Percentiles rank a stretch among this genome's conserved stretches.
These are phyloP conservation scores for Podaxis carcinomalis DNA, from an alignment of 768 basidiomycete species.

Conservation along the genomic window DNA sequence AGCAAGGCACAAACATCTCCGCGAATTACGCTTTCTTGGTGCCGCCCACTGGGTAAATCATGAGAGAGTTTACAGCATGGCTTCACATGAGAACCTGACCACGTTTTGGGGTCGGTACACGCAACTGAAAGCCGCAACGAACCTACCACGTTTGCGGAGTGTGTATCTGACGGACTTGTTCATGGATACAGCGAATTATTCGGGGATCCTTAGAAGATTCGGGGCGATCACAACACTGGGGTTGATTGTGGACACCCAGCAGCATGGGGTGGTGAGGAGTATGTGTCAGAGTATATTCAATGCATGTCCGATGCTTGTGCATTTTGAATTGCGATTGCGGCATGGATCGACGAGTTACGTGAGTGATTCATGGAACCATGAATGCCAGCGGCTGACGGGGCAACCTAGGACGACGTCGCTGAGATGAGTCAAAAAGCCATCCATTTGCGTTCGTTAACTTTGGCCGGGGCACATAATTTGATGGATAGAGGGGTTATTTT, in stretches of 20 bases:
- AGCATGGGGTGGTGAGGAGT: background rate
- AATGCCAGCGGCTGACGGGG: background rate
- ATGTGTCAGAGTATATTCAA: conserved; percentile 6
- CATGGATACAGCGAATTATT: background rate
- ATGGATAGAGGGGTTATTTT: background rate
- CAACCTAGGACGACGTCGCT: background rate
- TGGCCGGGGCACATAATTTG: background rate
- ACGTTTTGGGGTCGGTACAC: background rate
- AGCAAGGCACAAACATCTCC: background rate
- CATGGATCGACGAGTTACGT: background rate
- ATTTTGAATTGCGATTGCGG: conserved; percentile 1
- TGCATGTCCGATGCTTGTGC: background rate
- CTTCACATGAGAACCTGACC: background rate
- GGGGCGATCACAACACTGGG: background rate
- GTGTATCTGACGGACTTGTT: background rate
- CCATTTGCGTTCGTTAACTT: background rate
- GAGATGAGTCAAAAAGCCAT: background rate
- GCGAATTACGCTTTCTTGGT: background rate
- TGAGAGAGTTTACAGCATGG: background rate
- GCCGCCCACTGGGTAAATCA: background rate
- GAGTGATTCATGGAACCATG: background rate
- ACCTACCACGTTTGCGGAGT: background rate
- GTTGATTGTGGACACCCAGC: background rate
- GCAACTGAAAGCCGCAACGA: background rate
- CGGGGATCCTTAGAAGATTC: background rate